Conservation (phyloP, 768 basidiomycete species). For the Suillus hirtellus region DNA sequence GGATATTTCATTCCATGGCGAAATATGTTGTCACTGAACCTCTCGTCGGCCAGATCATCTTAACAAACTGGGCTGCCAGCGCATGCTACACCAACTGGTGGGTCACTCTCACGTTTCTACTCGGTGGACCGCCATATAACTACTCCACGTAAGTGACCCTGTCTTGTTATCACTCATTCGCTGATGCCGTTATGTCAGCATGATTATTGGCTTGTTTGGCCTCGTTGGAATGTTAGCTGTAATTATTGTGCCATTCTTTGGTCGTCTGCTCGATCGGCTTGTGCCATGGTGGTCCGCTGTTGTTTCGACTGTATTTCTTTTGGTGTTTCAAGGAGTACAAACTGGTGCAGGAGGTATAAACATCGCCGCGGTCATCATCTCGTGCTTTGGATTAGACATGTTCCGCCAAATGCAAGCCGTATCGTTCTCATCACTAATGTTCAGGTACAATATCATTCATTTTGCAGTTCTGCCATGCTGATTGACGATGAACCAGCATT, state of each 20-base stretch:
- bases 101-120: conserved; percentile 48
- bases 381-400: conserved; percentile 43
- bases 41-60: conserved; percentile 37
- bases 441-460: conserved; percentile 15
- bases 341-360: conserved; percentile 38
- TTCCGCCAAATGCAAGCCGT: conserved; percentile 42
- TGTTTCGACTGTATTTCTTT: conserved; percentile 30
- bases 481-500: conserved; percentile 19
- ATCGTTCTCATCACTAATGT: conserved; percentile 23
- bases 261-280: conserved; percentile 30
- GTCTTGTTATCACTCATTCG: neutral
- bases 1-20: conserved; percentile 39
- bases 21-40: conserved; percentile 42
- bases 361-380: conserved; percentile 40
- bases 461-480: conserved; percentile 13
- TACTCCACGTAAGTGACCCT: conserved; percentile 32
- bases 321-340: conserved; percentile 34
- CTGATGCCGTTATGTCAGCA: conserved; percentile 21
- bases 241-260: conserved; percentile 27
- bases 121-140: conserved; percentile 41
- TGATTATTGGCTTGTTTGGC: conserved; percentile 48
- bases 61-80: conserved; percentile 29
- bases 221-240: conserved; percentile 46
- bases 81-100: conserved; percentile 37
- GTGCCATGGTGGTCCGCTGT: conserved; percentile 46